Conservation (phyloP, 352 stramenopile species). For the Pythium volutum region DNA sequence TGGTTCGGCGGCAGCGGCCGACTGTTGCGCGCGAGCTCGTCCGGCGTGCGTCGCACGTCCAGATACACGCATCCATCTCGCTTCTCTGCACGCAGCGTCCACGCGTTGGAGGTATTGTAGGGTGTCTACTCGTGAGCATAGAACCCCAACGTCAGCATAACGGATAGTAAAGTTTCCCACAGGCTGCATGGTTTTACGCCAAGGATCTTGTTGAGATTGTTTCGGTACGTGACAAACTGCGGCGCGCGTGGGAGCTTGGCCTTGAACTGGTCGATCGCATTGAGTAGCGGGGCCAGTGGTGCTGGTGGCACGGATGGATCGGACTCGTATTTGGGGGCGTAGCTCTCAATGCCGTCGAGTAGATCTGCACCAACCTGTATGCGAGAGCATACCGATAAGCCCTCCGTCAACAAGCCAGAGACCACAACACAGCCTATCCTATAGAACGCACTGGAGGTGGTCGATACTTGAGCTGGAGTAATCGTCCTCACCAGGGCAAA, state of each 20-base stretch:
- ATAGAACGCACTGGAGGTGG: conserved; percentile 21
- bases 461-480: conserved; percentile 12
- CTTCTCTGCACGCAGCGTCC: conserved; percentile 58
- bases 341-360: conserved; percentile 53
- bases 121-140: conserved; percentile 39
- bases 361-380: conserved; percentile 51
- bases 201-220: conserved; percentile 86
- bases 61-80: conserved; percentile 56
- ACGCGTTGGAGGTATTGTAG: conserved; percentile 78
- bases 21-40: conserved; percentile 43
- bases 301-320: conserved; percentile 41
- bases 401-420: not conserved
- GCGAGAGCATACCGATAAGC: not conserved
- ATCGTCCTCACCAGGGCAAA: not conserved
- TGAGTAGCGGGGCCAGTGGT: conserved; percentile 48
- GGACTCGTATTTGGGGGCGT: conserved; percentile 48
- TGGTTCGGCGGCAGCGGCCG: conserved; percentile 41
- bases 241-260: conserved; percentile 20
- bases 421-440: not conserved
- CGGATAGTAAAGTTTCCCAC: not conserved
- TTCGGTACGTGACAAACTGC: conserved; percentile 70
- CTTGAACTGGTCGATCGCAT: conserved; percentile 45
- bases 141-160: not conserved
- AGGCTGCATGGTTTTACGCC: conserved; percentile 31
- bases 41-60: conserved; percentile 45